Conservation (phyloP, 306 rosid species). For the Myrica gale region DNA sequence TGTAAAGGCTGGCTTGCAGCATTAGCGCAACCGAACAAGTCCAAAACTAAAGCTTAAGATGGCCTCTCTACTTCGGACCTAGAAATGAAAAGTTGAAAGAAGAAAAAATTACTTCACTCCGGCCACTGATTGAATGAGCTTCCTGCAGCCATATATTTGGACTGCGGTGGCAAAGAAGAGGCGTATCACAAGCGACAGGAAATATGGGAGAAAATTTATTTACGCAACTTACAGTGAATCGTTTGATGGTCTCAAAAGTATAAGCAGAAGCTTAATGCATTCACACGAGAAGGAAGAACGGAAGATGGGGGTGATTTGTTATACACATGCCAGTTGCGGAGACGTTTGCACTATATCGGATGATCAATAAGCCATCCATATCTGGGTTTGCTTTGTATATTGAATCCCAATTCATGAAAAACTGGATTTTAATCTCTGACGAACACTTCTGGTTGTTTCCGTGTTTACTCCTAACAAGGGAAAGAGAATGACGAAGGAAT, state of each 20-base stretch:
- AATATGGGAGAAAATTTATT: not conserved
- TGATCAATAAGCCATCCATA: conserved; percentile 19
- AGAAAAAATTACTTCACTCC: too few species aligned
- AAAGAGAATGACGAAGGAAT: conserved; percentile 4
- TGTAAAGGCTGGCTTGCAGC: too few species aligned
- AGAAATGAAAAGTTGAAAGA: too few species aligned
- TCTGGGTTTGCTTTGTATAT: conserved; percentile 22
- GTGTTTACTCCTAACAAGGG: conserved; percentile 43
- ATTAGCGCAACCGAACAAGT: too few species aligned
- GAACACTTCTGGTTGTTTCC: conserved; percentile 19
- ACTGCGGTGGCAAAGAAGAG: not conserved
- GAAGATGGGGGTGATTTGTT: conserved; percentile 14
- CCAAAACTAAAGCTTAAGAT: too few species aligned
- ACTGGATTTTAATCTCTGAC: conserved; percentile 7
- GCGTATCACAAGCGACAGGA: not conserved
- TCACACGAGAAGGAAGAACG: not conserved
- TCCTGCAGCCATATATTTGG: not conserved
- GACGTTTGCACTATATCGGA: conserved; percentile 31
- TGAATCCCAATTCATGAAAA: conserved; percentile 11
- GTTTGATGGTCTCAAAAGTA: not conserved
- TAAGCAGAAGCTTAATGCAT: conserved; percentile 11
- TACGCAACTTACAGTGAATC: not conserved
- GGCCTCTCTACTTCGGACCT: too few species aligned
- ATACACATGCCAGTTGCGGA: conserved; percentile 29
- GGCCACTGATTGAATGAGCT: not conserved